Evolutionary conservation across 208 protist species (phyloP), one percentile per base, ranked within the genome.

Genomic region (Trypanosoma cruzi): DNA sequence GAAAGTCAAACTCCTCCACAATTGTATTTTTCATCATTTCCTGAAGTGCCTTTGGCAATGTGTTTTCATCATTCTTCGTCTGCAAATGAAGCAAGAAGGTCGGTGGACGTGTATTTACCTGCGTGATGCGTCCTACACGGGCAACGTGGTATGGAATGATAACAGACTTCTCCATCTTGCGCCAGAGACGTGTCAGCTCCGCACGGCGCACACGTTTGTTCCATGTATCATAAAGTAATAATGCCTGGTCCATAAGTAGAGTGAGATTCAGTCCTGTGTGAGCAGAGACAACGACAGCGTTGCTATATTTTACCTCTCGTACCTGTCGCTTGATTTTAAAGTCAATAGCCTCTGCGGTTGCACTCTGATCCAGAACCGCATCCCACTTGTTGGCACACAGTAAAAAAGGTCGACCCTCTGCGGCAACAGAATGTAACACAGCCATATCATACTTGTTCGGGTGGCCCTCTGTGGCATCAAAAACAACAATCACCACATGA

Each of bases 341-440:
- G 78, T 98, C 94, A 72, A 97, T 96, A 4, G 89, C 88, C 73
- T 96, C 86, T 16, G 94, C 94, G 13, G 91, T 95, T 14, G 89
- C 89, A 53, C 79, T 88, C 55, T 90, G 88, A 67, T 98, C 88
- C 44, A 93, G 75, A 31, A 98, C 92, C 0, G 89, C 81, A 74
- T 98, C 94, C 92, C 94, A 98, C 71, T 98, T 98, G 67, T 98
- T 98, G 1, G 88, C 92, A 64, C 86, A 95, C 13, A 98, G 78
- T 14, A 97, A 49, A 68, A 98, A 95, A 14, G 90, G 84, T 28
- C 92, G 71, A 4, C 94, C 94, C 72, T 98, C 92, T 28, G 85
- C 64, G 4, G 90, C 91, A 20, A 95, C 70, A 56, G 82, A 86
- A 81, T 96, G 89, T 18, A 95, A 77, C 8, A 98, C 75, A 13